phyloP scores from a whole-genome alignment of 495 filamentous ascomycete genomes.

The Neurospora sp. region DNA sequence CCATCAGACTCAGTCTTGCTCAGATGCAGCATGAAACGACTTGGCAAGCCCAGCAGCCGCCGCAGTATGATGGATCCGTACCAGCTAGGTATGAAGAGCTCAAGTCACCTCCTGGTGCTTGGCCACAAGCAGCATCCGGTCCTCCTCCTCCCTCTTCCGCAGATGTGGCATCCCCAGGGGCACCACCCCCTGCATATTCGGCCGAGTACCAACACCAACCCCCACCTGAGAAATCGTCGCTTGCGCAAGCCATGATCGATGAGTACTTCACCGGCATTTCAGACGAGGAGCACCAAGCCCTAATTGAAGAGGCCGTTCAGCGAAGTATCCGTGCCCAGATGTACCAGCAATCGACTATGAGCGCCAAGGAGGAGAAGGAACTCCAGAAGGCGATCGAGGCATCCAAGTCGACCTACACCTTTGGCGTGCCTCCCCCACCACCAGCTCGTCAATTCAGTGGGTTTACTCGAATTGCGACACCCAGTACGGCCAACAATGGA shows the following conservation, averaged over 20 bases:
- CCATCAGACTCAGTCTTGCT: constrained; percentile 55
- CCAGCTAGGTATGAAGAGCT: not conserved
- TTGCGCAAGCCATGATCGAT: constrained; percentile 3
- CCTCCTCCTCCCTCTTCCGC: not conserved
- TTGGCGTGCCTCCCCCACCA: not conserved
- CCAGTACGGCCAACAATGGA: not conserved
- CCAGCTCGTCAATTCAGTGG: not conserved
- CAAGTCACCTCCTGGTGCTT: not conserved
- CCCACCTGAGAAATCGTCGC: not conserved
- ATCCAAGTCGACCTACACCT: constrained; percentile 21
- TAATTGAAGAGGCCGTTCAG: constrained; percentile 50
- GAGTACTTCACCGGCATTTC: constrained; percentile 28
- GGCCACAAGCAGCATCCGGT: constrained; percentile 4
- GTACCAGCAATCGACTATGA: constrained; percentile 19
- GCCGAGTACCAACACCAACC: not conserved
- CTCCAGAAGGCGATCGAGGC: constrained; percentile 36
- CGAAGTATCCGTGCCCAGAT: constrained; percentile 34
- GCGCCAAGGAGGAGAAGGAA: constrained; percentile 33
- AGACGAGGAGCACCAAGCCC: constrained; percentile 42
- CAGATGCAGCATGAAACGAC: constrained; percentile 43
- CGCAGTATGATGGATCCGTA: not conserved
- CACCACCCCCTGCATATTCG: not conserved
- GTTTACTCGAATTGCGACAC: not conserved
- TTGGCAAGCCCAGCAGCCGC: constrained; percentile 16
- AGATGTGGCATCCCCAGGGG: not conserved